These are phyloP conservation scores for Hericium alpestre DNA, from an alignment of 768 basidiomycete genomes.

Conservation along the genomic window DNA sequence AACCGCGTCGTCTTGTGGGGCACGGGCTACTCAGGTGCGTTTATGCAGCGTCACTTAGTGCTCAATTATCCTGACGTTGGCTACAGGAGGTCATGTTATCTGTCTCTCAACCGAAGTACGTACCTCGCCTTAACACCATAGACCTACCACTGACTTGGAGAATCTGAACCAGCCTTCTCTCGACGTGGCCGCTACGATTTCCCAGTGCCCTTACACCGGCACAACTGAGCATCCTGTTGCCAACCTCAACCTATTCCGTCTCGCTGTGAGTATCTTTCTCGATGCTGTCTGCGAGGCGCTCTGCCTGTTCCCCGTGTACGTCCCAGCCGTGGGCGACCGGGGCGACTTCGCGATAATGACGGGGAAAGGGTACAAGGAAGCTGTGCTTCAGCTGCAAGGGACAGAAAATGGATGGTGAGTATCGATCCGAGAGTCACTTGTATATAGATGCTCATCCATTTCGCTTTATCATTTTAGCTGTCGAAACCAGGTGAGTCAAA, in stretches of 20 bases:
- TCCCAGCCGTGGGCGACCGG: background rate
- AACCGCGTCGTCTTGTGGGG: constrained; percentile 26
- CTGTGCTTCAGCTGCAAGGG: background rate
- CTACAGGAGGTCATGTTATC: background rate
- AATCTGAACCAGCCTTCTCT: constrained; percentile 12
- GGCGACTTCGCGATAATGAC: background rate
- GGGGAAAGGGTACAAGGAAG: background rate
- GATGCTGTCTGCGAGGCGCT: background rate
- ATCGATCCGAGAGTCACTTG: background rate
- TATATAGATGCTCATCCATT: background rate
- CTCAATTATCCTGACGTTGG: background rate
- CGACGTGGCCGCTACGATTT: constrained; percentile 21
- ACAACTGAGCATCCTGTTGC: background rate
- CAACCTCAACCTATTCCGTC: background rate
- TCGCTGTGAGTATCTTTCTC: background rate
- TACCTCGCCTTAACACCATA: background rate
- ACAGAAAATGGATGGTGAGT: background rate
- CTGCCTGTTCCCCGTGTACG: background rate
- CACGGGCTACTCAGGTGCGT: constrained; percentile 22
- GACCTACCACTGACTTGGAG: too few species aligned
- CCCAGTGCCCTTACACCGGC: constrained; percentile 26
- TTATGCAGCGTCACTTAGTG: too few species aligned
- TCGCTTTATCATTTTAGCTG: background rate
- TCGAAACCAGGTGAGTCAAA: background rate
- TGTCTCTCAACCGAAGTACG: background rate